Percentiles rank a stretch among this genome's conserved stretches.
Evolutionary conservation across 139 green algal genomes (phyloP).

Genomic region (Tetradesmus lagerheimii): DNA sequence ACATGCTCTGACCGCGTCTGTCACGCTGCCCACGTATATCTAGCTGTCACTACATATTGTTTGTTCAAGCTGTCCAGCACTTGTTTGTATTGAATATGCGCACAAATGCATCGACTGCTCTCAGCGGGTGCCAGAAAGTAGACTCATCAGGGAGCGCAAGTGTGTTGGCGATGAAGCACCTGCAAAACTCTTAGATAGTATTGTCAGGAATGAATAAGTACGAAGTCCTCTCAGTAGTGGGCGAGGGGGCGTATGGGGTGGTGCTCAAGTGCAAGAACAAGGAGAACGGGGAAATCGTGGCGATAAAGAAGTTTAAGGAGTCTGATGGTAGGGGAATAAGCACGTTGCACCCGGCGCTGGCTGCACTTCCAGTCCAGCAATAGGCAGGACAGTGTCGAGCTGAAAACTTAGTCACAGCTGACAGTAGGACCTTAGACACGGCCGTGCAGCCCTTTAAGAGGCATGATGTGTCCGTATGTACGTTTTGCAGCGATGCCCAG

Average conservation of each 20-base stretch:
- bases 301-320: constrained; percentile 96
- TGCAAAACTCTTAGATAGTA: not conserved
- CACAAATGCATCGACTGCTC: not conserved
- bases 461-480: not conserved
- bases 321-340: constrained; percentile 59
- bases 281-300: constrained; percentile 86
- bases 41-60: not conserved
- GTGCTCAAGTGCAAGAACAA: constrained; percentile 89
- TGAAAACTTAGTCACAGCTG: not conserved
- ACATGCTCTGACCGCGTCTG: not conserved
- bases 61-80: not conserved
- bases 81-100: not conserved
- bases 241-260: constrained; percentile 92
- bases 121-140: not conserved
- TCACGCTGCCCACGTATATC: not conserved
- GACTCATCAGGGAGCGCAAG: not conserved
- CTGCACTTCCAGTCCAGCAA: not conserved
- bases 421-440: not conserved
- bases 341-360: not conserved
- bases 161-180: not conserved
- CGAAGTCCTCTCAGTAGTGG: constrained; percentile 74
- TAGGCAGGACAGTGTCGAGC: not conserved
- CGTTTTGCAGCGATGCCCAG: not conserved
- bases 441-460: not conserved
- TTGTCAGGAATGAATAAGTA: constrained; percentile 68